phyloP scores from a whole-genome alignment of 495 filamentous ascomycete genomes.

The Daldinia grandis region DNA sequence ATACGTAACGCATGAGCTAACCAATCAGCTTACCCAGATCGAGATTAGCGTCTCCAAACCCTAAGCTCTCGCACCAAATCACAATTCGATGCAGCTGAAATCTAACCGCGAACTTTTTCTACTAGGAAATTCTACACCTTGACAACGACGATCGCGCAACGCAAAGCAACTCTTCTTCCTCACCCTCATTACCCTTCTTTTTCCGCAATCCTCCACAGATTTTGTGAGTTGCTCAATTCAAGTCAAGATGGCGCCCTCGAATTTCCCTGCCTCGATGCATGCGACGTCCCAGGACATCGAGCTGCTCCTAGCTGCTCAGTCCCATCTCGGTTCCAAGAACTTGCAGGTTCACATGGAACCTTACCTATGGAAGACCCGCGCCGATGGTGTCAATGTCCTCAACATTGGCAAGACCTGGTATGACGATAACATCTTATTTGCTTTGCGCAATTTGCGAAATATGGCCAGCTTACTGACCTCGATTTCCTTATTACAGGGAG shows the following conservation, averaged over 20 bases:
- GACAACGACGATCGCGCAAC: slow-evolving; percentile 46
- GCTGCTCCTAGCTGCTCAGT: slow-evolving; percentile 96
- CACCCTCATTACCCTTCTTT: slow-evolving; percentile 59
- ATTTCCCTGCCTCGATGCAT: slow-evolving; percentile 87
- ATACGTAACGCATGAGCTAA: not conserved
- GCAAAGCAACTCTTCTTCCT: slow-evolving; percentile 54
- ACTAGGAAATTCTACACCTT: slow-evolving; percentile 33
- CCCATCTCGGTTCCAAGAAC: slow-evolving; percentile 98
- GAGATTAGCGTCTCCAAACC: slow-evolving; percentile 38
- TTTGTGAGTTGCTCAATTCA: slow-evolving; percentile 48
- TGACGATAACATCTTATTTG: slow-evolving; percentile 44
- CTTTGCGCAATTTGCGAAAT: slow-evolving; percentile 36
- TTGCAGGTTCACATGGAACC: slow-evolving; percentile 98
- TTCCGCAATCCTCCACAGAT: slow-evolving; percentile 45
- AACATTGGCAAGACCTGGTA: slow-evolving; percentile 99
- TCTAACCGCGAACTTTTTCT: slow-evolving; percentile 42
- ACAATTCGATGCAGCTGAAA: slow-evolving; percentile 39
- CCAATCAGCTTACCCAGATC: slow-evolving; percentile 8
- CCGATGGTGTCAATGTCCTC: slow-evolving; percentile 96
- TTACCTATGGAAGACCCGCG: slow-evolving; percentile 98
- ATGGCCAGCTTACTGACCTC: slow-evolving; percentile 16
- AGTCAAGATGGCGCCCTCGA: slow-evolving; percentile 89
- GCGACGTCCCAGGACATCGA: slow-evolving; percentile 85
- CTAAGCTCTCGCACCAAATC: slow-evolving; percentile 46
- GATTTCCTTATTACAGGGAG: slow-evolving; percentile 70